Conservation (phyloP, 139 green algal genomes). For the Chlamydomonas incerta region DNA sequence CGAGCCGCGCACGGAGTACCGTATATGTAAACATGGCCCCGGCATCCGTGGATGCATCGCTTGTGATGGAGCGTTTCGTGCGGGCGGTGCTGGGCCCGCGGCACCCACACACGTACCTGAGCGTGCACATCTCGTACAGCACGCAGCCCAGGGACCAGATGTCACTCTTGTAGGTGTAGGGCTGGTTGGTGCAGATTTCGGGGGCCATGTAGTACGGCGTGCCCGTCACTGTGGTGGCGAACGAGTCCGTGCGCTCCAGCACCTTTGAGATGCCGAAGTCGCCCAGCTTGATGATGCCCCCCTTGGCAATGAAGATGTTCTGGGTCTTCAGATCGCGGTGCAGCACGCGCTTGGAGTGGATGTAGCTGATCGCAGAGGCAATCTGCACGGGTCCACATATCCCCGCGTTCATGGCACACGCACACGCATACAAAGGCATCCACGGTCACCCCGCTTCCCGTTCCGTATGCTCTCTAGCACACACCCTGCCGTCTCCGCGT, state of each 20-base stretch:
- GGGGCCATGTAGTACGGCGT: constrained; percentile 72
- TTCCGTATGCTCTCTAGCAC: too few relatives aligned
- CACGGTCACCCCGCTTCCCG: too few relatives aligned
- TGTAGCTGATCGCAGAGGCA: constrained; percentile 65
- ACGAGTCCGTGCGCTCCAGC: constrained; percentile 70
- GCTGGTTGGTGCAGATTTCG: constrained; percentile 74
- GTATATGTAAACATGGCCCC: too few relatives aligned
- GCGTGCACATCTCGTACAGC: constrained; percentile 86
- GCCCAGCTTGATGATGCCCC: constrained; percentile 82
- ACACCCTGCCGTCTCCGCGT: too few relatives aligned
- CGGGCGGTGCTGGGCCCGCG: too few relatives aligned
- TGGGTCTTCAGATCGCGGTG: constrained; percentile 81
- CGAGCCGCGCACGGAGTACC: too few relatives aligned
- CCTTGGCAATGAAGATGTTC: constrained; percentile 85
- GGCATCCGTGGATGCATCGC: too few relatives aligned
- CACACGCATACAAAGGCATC: too few relatives aligned
- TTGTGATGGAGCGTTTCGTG: too few relatives aligned
- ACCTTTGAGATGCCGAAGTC: constrained; percentile 89
- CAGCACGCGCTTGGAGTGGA: constrained; percentile 69
- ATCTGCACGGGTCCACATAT: constrained; percentile 63
- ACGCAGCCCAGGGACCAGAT: constrained; percentile 90
- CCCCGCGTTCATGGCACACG: too few relatives aligned
- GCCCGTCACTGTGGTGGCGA: constrained; percentile 74
- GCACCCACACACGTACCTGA: constrained; percentile 62
- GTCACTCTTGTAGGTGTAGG: constrained; percentile 82